Evolutionary conservation across 139 green algal species (phyloP).

Genomic region (Chlorella sp.): DNA sequence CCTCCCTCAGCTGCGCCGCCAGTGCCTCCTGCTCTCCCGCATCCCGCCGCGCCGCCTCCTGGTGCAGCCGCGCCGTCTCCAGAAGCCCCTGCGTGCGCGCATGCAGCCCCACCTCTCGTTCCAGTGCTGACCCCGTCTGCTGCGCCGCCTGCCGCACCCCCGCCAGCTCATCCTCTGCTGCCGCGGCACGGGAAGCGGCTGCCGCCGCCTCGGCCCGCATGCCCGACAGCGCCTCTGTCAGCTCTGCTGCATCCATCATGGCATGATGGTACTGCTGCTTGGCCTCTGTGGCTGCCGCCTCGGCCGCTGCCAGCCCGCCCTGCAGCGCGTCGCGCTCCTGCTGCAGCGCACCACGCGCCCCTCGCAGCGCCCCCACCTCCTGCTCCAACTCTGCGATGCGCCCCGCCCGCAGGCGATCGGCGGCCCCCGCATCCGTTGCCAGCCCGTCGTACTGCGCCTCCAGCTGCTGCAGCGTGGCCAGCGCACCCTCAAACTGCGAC

Average conservation of each 20-base stretch:
- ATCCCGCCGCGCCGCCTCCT: conserved; percentile 11
- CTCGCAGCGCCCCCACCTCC: conserved; percentile 35
- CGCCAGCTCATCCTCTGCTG: background rate
- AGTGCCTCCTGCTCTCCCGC: conserved; percentile 2
- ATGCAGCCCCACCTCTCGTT: background rate
- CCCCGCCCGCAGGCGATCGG: conserved; percentile 17
- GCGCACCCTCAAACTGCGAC: conserved; percentile 52
- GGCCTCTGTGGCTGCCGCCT: conserved; percentile 11
- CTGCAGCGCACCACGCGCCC: background rate
- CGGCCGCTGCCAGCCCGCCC: background rate
- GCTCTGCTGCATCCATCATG: conserved; percentile 31
- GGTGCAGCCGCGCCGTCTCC: conserved; percentile 24
- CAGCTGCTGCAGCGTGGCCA: conserved; percentile 53
- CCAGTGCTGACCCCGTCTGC: conserved; percentile 4
- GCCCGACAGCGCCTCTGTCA: conserved; percentile 20
- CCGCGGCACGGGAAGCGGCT: background rate
- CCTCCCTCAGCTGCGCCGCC: conserved; percentile 12
- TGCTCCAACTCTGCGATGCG: conserved; percentile 42
- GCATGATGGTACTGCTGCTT: conserved; percentile 38
- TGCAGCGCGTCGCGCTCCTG: conserved; percentile 23
- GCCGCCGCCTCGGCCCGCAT: background rate
- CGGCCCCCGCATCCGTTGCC: conserved; percentile 33
- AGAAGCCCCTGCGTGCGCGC: conserved; percentile 21
- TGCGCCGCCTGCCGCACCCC: background rate
- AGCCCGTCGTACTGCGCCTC: conserved; percentile 54